Evolutionary conservation across 2,329 filamentous ascomycete genomes (phyloP).

Genomic region (Cercospora nicotianae): DNA sequence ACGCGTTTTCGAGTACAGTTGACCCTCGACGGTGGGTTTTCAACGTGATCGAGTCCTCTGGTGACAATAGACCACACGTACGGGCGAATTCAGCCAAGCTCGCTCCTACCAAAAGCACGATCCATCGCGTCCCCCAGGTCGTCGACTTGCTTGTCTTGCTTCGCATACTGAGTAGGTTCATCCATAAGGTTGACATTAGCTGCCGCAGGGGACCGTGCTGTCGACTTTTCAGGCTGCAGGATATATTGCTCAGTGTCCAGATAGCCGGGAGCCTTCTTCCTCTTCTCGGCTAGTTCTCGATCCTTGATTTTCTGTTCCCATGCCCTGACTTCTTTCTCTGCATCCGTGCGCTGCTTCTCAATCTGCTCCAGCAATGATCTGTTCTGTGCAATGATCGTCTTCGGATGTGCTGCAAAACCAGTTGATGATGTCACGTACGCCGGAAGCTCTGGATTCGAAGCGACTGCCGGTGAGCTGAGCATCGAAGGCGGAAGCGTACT

Average conservation of each 20-base stretch:
- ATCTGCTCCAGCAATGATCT: constrained; percentile 75
- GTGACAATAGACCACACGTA: neutral
- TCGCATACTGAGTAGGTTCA: constrained; percentile 18
- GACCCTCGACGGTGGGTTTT: neutral
- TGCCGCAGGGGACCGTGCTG: constrained; percentile 21
- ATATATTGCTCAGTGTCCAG: constrained; percentile 71
- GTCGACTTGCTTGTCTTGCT: constrained; percentile 30
- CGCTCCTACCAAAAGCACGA: constrained; percentile 39
- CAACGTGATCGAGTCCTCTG: neutral
- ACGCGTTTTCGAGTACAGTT: neutral
- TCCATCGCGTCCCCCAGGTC: constrained; percentile 41
- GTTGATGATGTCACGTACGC: constrained; percentile 76
- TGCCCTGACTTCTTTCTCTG: constrained; percentile 63
- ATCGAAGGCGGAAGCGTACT: constrained; percentile 78
- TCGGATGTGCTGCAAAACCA: constrained; percentile 78
- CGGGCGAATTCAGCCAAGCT: constrained; percentile 29
- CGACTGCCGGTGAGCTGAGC: constrained; percentile 49
- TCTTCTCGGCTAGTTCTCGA: constrained; percentile 74
- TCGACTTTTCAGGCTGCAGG: constrained; percentile 63
- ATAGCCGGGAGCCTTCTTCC: constrained; percentile 77
- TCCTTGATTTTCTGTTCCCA: constrained; percentile 68
- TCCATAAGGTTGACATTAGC: constrained; percentile 31
- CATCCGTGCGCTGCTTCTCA: constrained; percentile 65
- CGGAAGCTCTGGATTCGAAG: constrained; percentile 45
- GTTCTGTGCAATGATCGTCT: constrained; percentile 82